phyloP scores from a whole-genome alignment of 2,329 filamentous ascomycete genomes.

The Cercospora nicotianae region DNA sequence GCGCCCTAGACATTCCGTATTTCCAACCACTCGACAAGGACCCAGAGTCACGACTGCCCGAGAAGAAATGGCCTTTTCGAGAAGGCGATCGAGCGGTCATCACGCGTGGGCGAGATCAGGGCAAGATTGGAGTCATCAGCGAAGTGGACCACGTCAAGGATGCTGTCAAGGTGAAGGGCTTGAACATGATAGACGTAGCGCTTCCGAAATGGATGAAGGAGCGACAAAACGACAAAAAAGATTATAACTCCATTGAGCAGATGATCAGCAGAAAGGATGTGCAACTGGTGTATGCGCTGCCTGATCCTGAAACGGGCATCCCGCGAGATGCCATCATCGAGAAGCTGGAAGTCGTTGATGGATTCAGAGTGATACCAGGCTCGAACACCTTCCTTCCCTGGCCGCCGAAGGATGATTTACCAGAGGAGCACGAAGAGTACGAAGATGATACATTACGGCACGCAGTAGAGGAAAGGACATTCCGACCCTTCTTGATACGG shows the following conservation, averaged over 20 bases:
- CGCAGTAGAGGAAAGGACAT: slow-evolving; percentile 72
- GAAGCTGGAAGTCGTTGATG: slow-evolving; percentile 27
- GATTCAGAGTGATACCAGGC: slow-evolving; percentile 62
- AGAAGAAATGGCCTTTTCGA: slow-evolving; percentile 38
- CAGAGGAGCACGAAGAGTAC: slow-evolving; percentile 53
- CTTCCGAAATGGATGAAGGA: slow-evolving; percentile 45
- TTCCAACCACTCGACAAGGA: slow-evolving; percentile 33
- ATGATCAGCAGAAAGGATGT: slow-evolving; percentile 64
- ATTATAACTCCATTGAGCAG: slow-evolving; percentile 40
- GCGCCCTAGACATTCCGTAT: slow-evolving; percentile 43
- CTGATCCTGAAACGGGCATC: slow-evolving; percentile 63
- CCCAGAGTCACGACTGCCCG: slow-evolving; percentile 20
- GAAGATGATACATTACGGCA: slow-evolving; percentile 71
- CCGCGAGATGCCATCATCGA: slow-evolving; percentile 76
- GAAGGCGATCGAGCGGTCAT: slow-evolving; percentile 79
- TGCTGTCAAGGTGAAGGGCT: slow-evolving; percentile 39
- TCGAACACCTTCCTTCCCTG: slow-evolving; percentile 74
- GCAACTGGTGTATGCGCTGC: slow-evolving; percentile 76
- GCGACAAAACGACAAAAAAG: slow-evolving; percentile 42
- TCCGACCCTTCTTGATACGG: slow-evolving; percentile 72
- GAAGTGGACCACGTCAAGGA: slow-evolving; percentile 49
- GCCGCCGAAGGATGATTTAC: slow-evolving; percentile 54
- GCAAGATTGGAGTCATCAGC: slow-evolving; percentile 75
- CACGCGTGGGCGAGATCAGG: slow-evolving; percentile 73
- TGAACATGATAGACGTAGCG: slow-evolving; percentile 48